A percentile compares a stretch with the other conserved stretches of the same genome.
Conservation (phyloP, 805 yeast genomes). For the Brettanomyces bruxellensis region DNA sequence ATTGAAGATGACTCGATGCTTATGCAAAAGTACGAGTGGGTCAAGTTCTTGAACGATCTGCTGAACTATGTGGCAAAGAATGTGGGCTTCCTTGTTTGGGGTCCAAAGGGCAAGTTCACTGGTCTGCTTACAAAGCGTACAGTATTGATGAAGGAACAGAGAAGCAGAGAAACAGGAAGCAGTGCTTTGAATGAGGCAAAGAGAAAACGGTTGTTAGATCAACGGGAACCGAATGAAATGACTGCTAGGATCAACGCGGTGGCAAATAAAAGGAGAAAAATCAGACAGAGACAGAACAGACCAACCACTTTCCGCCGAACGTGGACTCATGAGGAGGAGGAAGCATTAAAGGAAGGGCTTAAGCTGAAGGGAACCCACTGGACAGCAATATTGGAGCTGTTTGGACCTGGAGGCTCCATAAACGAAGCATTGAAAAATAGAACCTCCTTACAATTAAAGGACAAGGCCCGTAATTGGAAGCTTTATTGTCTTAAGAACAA, state of each 20-base stretch:
- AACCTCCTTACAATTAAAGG: constrained; percentile 87
- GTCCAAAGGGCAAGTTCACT: constrained; percentile 31
- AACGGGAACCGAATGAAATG: background rate
- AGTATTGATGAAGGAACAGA: background rate
- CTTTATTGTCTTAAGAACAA: constrained; percentile 73
- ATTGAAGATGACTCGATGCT: constrained; percentile 41
- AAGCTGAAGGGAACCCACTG: constrained; percentile 86
- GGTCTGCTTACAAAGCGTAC: constrained; percentile 12
- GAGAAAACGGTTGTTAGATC: background rate
- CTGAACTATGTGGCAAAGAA: constrained; percentile 71
- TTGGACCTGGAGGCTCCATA: constrained; percentile 88
- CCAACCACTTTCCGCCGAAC: constrained; percentile 42
- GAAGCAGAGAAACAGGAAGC: background rate
- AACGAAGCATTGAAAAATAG: constrained; percentile 80
- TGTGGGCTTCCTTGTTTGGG: constrained; percentile 66
- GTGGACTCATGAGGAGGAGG: constrained; percentile 88
- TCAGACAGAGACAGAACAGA: constrained; percentile 16
- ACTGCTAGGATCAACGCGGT: background rate
- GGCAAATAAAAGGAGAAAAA: background rate
- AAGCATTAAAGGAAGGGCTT: constrained; percentile 71
- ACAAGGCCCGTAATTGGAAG: constrained; percentile 95
- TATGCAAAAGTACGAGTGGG: constrained; percentile 76
- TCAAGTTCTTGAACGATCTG: constrained; percentile 68
- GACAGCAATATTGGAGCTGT: constrained; percentile 83
- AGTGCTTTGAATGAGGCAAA: background rate